Evolutionary conservation across 192 early-diverging fungal genomes (phyloP).

Genomic region (Backusella tarrabulga): DNA sequence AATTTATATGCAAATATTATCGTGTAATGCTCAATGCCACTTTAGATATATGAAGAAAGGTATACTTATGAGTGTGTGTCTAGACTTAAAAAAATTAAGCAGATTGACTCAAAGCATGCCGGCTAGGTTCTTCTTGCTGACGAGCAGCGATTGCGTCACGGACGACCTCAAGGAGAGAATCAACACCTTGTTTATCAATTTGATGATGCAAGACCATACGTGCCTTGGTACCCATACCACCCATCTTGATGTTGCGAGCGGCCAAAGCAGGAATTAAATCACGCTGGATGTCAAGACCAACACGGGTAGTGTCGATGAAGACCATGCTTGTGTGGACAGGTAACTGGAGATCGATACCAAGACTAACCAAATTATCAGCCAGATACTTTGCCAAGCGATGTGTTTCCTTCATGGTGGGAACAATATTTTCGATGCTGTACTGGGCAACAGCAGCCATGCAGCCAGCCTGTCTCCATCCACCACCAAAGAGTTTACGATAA

Average conservation of each 20-base stretch:
- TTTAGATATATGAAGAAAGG: not conserved
- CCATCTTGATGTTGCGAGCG: constrained; percentile 56
- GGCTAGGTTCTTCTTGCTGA: constrained; percentile 9
- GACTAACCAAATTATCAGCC: constrained; percentile 49
- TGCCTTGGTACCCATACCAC: constrained; percentile 41
- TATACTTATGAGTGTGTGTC: not conserved
- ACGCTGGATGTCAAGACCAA: constrained; percentile 45
- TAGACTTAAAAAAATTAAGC: constrained; percentile 10
- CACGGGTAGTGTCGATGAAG: constrained; percentile 55
- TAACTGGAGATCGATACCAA: constrained; percentile 65
- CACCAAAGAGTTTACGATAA: constrained; percentile 88
- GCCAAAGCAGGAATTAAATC: constrained; percentile 45
- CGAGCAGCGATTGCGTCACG: not conserved
- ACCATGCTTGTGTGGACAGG: constrained; percentile 91
- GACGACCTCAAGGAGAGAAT: constrained; percentile 43
- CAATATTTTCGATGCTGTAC: constrained; percentile 71
- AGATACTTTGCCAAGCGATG: constrained; percentile 64
- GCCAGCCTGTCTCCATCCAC: constrained; percentile 92
- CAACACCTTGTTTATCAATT: constrained; percentile 52
- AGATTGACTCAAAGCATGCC: constrained; percentile 12
- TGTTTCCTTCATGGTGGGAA: constrained; percentile 67
- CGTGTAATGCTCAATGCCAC: constrained; percentile 10
- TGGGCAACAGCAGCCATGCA: constrained; percentile 74
- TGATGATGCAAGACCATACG: constrained; percentile 77
- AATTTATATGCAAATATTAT: constrained; percentile 4